Evolutionary conservation across 2,329 filamentous ascomycete genomes (phyloP).

Genomic region (Ophiosphaerella herpotricha): DNA sequence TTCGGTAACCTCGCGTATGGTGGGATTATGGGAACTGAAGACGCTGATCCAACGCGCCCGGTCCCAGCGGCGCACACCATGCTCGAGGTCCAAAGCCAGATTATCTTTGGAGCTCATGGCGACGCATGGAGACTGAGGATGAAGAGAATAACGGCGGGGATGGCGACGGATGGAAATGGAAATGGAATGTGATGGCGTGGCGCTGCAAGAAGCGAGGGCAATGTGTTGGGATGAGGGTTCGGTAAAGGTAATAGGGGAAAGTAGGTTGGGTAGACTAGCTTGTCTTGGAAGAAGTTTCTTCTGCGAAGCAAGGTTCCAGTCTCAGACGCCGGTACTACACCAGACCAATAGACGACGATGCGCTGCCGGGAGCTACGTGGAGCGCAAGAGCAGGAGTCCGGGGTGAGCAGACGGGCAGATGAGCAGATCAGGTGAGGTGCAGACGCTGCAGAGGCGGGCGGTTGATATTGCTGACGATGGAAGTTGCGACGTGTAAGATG

Average conservation of each 20-base stretch:
- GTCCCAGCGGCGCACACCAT: constrained; percentile 42
- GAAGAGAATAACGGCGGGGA: constrained; percentile 13
- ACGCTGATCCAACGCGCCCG: constrained; percentile 42
- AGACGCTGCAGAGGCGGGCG: not conserved
- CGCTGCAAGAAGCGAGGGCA: constrained; percentile 20
- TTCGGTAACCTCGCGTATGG: constrained; percentile 45
- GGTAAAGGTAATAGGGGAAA: constrained; percentile 35
- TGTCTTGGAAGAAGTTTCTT: constrained; percentile 32
- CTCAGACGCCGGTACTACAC: constrained; percentile 29
- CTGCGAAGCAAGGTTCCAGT: constrained; percentile 31
- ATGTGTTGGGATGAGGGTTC: constrained; percentile 25
- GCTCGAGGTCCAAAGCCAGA: constrained; percentile 35
- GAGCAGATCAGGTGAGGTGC: not conserved
- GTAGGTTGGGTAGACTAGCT: constrained; percentile 25
- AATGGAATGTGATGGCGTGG: constrained; percentile 25
- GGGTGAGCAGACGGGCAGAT: too few species aligned
- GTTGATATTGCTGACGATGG: constrained; percentile 11
- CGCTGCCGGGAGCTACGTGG: too few species aligned
- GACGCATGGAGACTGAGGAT: constrained; percentile 24
- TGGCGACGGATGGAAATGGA: constrained; percentile 12
- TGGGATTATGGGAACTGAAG: constrained; percentile 44
- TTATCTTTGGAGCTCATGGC: constrained; percentile 41
- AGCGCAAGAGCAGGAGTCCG: not conserved
- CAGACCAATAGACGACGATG: constrained; percentile 9
- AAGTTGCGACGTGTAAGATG: constrained; percentile 18